Evolutionary conservation across 2,329 filamentous ascomycete genomes (phyloP), one percentile per base, ranked within the genome.

Genomic region (Ophiostoma sp.): DNA sequence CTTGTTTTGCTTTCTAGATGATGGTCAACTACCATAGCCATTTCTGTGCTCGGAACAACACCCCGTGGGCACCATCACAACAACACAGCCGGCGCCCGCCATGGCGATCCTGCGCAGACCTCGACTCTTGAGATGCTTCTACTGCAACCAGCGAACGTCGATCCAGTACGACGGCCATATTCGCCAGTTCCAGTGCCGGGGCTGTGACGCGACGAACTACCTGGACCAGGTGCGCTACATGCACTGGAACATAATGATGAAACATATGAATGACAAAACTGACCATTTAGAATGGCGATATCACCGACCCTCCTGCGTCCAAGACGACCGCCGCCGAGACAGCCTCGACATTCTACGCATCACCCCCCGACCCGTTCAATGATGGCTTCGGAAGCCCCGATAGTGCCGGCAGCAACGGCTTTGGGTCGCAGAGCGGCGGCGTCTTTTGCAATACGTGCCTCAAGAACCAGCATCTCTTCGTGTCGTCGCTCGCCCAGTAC

Each of bases 121-220:
- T 63, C 80, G 78, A 71, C 79, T 80, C 71, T 77, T 93, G 73
- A 81, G 80, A 71, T 97, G 93, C 82, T 94, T 96, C 81, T 96
- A 94, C 78, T 97, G 93, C 78, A 89, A 90, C 73, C 83, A 83
- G 76, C 86, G 85, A 73, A 90, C 89, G 45, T 81, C 82, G 45
- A 81, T 85, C 68, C 81, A 78, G 72, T 87, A 85, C 74, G 84
- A 87, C 73, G 84, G 85, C 42, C 75, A 76, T 66, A 81, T 86
- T 68, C 83, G 82, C 76, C 84, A 87, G 74, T 97, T 93, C 79
- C 81, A 87, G 63, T 97, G 93, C 78, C 79, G 84, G 27, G 81
- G 85, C 70, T 99, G 95, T 81, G 91, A 95, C 74, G 91, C 93
- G 18, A 87, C 89, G 69, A 99, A 98, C 78, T 91, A 92, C 79